Percentiles rank a stretch among this genome's conserved stretches.
These are phyloP conservation scores for Knoxdaviesia capensis DNA, from an alignment of 2,329 filamentous ascomycete species.

Conservation along the genomic window DNA sequence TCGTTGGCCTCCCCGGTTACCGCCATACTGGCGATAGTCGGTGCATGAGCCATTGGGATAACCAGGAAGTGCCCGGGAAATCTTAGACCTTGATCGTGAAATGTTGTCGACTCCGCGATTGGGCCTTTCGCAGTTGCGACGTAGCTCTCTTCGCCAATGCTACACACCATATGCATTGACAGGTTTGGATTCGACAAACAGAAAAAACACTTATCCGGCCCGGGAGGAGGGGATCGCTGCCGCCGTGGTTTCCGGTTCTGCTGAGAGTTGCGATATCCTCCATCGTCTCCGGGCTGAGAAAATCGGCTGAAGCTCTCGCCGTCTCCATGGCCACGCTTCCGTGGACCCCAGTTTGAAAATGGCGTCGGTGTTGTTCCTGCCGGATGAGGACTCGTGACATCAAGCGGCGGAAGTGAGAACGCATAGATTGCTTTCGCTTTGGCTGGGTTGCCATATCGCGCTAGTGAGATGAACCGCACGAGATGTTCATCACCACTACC, in stretches of 20 bases:
- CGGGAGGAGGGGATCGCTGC: constrained; percentile 34
- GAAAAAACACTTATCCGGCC: constrained; percentile 78
- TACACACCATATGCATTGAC: constrained; percentile 72
- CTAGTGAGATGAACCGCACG: constrained; percentile 74
- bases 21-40: constrained; percentile 51
- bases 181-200: constrained; percentile 76
- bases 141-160: constrained; percentile 74
- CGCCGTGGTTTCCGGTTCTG: constrained; percentile 24
- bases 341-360: constrained; percentile 21
- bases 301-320: constrained; percentile 3
- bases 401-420: constrained; percentile 48
- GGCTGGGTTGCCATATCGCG: constrained; percentile 49
- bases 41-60: constrained; percentile 66
- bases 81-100: constrained; percentile 38
- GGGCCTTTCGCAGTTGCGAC: constrained; percentile 86
- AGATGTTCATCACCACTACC: constrained; percentile 36
- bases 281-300: constrained; percentile 15
- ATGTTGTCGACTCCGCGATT: constrained; percentile 51
- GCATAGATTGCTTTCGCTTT: constrained; percentile 73
- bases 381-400: constrained; percentile 34
- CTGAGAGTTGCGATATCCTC: constrained; percentile 33
- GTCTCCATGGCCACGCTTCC: constrained; percentile 2
- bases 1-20: constrained; percentile 26
- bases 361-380: constrained; percentile 58
- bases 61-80: constrained; percentile 83